Percentiles rank a stretch among this genome's conserved stretches.
phyloP scores from a whole-genome alignment of 176 grass and related monocot species.

The Juncus inflexus region DNA sequence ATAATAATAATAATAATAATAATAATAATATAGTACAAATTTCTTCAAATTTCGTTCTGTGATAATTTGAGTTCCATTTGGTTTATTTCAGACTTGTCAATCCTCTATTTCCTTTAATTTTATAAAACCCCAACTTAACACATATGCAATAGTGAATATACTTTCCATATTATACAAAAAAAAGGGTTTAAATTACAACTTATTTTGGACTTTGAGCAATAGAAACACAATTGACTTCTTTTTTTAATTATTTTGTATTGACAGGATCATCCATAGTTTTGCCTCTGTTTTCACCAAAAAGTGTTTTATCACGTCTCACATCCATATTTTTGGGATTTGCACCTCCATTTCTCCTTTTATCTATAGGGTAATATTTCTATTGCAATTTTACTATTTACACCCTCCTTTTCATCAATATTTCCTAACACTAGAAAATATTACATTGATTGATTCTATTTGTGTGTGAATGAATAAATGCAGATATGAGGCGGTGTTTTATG shows the following conservation, averaged over 20 bases:
- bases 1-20: background rate
- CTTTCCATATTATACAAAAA: background rate
- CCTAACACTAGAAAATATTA: background rate
- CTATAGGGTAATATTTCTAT: conserved; percentile 64
- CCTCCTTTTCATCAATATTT: conserved; percentile 20
- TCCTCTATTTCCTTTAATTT: background rate
- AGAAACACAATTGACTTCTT: conserved; percentile 26
- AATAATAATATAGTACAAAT: background rate
- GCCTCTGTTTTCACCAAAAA: conserved; percentile 72
- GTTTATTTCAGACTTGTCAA: background rate
- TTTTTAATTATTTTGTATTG: conserved; percentile 27
- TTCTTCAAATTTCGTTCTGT: conserved; percentile 1
- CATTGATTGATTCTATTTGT: conserved; percentile 12
- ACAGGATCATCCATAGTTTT: conserved; percentile 74
- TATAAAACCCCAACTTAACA: no score
- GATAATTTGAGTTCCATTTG: background rate
- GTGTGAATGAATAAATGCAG: conserved; percentile 33
- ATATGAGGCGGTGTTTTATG: conserved; percentile 97
- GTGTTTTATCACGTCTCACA: conserved; percentile 82
- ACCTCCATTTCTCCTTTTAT: conserved; percentile 85
- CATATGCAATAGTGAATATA: no score
- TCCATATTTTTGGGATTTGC: conserved; percentile 97
- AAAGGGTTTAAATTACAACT: background rate
- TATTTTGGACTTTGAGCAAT: background rate
- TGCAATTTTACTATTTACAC: conserved; percentile 11